phyloP scores from a whole-genome alignment of 2,329 filamentous ascomycete species.

The Fusarium camptoceras region DNA sequence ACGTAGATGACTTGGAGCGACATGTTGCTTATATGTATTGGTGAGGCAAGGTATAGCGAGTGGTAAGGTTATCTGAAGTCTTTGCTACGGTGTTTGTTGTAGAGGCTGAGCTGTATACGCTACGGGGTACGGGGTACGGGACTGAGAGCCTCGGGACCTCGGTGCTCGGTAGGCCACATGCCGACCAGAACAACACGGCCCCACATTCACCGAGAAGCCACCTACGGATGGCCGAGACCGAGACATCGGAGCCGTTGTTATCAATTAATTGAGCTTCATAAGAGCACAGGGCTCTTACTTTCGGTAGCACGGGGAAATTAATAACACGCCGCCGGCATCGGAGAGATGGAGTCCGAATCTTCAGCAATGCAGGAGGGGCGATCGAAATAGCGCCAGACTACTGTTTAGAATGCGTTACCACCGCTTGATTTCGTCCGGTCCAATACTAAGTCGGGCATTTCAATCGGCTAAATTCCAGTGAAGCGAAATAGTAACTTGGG shows the following conservation, averaged over 20 bases:
- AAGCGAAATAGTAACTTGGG: conserved; percentile 4
- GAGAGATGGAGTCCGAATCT: conserved; percentile 15
- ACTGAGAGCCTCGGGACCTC: conserved; percentile 33
- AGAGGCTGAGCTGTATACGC: background rate
- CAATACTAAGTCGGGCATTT: conserved; percentile 1
- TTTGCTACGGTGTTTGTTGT: background rate
- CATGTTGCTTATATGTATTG: conserved; percentile 58
- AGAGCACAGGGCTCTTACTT: background rate
- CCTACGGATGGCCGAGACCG: conserved; percentile 6
- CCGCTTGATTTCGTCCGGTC: conserved; percentile 15
- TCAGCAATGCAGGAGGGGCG: background rate
- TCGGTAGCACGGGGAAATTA: background rate
- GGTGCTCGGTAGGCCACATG: conserved; percentile 34
- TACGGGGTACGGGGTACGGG: background rate
- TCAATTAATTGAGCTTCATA: background rate
- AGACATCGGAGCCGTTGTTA: conserved; percentile 6
- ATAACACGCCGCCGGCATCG: conserved; percentile 2
- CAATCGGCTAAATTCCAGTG: conserved; percentile 7
- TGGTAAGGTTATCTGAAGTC: background rate
- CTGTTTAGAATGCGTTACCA: background rate
- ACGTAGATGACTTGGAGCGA: conserved; percentile 79
- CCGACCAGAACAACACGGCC: conserved; percentile 15
- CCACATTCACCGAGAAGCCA: conserved; percentile 16
- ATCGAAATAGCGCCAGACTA: conserved; percentile 14
- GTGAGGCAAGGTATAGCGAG: too few species aligned